phyloP scores from a whole-genome alignment of 257 asterid species.

The Solanum etuberosum region DNA sequence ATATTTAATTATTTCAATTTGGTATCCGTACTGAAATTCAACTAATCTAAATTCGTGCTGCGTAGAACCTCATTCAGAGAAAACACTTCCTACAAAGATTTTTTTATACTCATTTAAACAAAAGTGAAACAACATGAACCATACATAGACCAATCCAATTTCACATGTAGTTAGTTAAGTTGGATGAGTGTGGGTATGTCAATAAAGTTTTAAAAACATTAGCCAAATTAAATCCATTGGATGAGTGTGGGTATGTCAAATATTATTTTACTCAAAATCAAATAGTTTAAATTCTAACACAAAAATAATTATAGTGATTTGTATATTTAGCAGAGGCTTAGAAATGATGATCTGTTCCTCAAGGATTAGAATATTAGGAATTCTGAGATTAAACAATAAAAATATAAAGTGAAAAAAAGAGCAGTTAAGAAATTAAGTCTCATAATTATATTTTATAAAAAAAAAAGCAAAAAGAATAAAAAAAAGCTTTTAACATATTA shows the following conservation, averaged over 20 bases:
- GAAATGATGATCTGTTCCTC: neutral
- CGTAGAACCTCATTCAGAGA: rapidly evolving
- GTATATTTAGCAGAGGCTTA: neutral
- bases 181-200: neutral
- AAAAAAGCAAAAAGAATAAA: too few species aligned
- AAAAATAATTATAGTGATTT: neutral
- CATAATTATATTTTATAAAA: neutral
- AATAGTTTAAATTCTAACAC: neutral
- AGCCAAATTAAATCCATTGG: neutral
- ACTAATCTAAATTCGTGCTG: too few species aligned
- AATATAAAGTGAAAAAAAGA: neutral
- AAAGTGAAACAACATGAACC: neutral
- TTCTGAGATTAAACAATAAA: neutral
- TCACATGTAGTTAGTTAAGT: neutral
- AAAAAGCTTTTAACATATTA: neutral
- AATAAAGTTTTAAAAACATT: too few species aligned
- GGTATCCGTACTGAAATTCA: too few species aligned
- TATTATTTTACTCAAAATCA: neutral
- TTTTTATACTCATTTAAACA: too few species aligned
- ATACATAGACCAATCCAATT: neutral
- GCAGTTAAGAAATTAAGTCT: neutral
- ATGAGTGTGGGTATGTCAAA: neutral
- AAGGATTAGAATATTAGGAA: neutral
- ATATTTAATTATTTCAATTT: too few species aligned
- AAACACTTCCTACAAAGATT: too few species aligned